Percentiles rank a stretch among this genome's conserved stretches.
Conservation (phyloP, 1,284 basidiomycete species). For the Erythrobasidium hasegawianum region DNA sequence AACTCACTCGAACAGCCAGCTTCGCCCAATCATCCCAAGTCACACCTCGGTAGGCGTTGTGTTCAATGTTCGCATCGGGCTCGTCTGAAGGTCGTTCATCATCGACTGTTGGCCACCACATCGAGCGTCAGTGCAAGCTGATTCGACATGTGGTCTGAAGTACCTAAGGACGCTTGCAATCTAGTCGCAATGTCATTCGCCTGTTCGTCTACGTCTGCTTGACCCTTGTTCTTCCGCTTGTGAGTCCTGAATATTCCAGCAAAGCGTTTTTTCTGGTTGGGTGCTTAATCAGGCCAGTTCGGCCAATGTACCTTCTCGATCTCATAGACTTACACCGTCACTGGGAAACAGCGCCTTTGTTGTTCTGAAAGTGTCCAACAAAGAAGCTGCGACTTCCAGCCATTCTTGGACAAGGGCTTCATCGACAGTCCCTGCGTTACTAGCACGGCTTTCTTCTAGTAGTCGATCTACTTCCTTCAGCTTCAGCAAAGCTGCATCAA, state of each 20-base stretch:
- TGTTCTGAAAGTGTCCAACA: conserved; percentile 83
- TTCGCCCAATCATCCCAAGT: conserved; percentile 78
- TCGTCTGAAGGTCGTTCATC: conserved; percentile 48
- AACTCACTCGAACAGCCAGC: conserved; percentile 71
- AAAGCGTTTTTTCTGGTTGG: conserved; percentile 37
- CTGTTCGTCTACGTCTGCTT: conserved; percentile 56
- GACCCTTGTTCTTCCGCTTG: conserved; percentile 41
- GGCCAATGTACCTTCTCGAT: conserved; percentile 40
- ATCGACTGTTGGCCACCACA: conserved; percentile 45
- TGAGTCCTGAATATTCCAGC: conserved; percentile 44
- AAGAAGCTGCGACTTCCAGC: conserved; percentile 74
- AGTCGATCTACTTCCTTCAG: conserved; percentile 50
- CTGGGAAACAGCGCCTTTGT: conserved; percentile 77
- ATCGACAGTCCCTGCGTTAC: conserved; percentile 43
- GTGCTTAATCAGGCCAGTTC: too few relatives aligned
- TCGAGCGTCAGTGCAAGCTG: too few relatives aligned
- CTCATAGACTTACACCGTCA: conserved; percentile 58
- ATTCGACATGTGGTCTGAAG: too few relatives aligned
- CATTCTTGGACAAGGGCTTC: conserved; percentile 57
- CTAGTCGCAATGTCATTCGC: conserved; percentile 70
- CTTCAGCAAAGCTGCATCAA: conserved; percentile 49
- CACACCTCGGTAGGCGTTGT: conserved; percentile 73
- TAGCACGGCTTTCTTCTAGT: conserved; percentile 38
- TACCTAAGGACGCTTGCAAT: conserved; percentile 68
- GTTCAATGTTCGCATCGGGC: conserved; percentile 48